Percentiles rank a stretch among this genome's conserved stretches.
These are phyloP conservation scores for Lupinus albus DNA, from an alignment of 306 rosid genomes.

Conservation along the genomic window DNA sequence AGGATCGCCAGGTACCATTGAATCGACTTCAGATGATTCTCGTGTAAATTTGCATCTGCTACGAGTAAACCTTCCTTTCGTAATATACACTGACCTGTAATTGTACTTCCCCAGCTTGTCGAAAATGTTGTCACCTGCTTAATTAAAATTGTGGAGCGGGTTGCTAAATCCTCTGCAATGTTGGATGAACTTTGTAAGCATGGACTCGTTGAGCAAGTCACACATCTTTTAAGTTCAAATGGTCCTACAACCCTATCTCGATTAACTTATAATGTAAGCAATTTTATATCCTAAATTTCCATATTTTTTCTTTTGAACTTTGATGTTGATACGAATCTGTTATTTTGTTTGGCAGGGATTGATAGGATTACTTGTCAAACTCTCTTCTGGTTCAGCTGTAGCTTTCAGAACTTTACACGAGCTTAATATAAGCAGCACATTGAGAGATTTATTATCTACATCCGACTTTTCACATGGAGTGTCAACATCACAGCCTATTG, in stretches of 20 bases:
- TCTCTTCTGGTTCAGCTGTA: conserved; percentile 76
- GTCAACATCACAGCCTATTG: conserved; percentile 64
- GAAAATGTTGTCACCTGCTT: conserved; percentile 86
- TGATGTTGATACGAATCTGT: conserved; percentile 38
- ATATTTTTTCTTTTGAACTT: conserved; percentile 29
- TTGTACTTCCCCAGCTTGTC: conserved; percentile 68
- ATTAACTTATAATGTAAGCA: conserved; percentile 68
- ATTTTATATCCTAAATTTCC: conserved; percentile 20
- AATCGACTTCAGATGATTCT: conserved; percentile 28
- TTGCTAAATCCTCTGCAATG: conserved; percentile 64
- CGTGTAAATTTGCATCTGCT: conserved; percentile 4
- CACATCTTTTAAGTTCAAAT: conserved; percentile 68
- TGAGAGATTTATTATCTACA: conserved; percentile 73
- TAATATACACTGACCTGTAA: conserved; percentile 34
- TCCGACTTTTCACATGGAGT: conserved; percentile 70
- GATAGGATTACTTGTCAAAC: conserved; percentile 81
- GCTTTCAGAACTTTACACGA: conserved; percentile 82
- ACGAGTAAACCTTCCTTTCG: conserved; percentile 16
- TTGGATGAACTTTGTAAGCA: conserved; percentile 88
- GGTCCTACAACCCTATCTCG: conserved; percentile 64
- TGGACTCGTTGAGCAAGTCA: conserved; percentile 74
- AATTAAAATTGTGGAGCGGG: conserved; percentile 75
- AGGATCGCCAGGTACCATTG: conserved; percentile 80
- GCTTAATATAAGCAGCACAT: conserved; percentile 70
- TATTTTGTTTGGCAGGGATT: conserved; percentile 68